Percentiles rank a stretch among this genome's conserved stretches.
Evolutionary conservation across 805 yeast genomes (phyloP).

Genomic region (Candida alai): DNA sequence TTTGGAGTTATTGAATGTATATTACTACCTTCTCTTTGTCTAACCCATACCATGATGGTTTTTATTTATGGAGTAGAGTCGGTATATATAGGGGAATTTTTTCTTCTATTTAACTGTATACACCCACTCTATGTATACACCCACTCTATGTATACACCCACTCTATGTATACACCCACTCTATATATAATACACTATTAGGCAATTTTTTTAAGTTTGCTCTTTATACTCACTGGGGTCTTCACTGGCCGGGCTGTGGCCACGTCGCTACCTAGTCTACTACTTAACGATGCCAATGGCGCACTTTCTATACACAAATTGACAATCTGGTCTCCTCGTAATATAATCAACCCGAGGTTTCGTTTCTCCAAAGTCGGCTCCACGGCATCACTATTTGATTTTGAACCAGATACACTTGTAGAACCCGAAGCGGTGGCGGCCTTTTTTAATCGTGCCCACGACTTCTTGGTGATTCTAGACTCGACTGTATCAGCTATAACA

Average conservation of each 20-base stretch:
- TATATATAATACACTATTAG: neutral
- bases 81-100: no score
- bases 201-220: conserved; percentile 14
- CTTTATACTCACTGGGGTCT: conserved; percentile 28
- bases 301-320: conserved; percentile 61
- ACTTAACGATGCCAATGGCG: conserved; percentile 42
- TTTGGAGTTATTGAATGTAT: neutral
- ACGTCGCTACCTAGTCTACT: conserved; percentile 21
- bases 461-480: conserved; percentile 69
- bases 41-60: no score
- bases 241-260: conserved; percentile 33
- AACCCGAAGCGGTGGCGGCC: conserved; percentile 29
- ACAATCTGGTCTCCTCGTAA: conserved; percentile 87
- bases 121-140: no score
- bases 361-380: conserved; percentile 42
- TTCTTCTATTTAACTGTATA: conserved; percentile 1
- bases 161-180: no score
- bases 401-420: no score
- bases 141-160: no score
- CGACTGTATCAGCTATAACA: conserved; percentile 81
- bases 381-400: neutral
- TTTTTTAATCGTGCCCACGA: conserved; percentile 38
- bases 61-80: no score
- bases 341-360: conserved; percentile 76
- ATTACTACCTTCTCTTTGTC: neutral